Base-by-base conservation (phyloP, 768 basidiomycete genomes). In the Pisolithus orientalis region DNA sequence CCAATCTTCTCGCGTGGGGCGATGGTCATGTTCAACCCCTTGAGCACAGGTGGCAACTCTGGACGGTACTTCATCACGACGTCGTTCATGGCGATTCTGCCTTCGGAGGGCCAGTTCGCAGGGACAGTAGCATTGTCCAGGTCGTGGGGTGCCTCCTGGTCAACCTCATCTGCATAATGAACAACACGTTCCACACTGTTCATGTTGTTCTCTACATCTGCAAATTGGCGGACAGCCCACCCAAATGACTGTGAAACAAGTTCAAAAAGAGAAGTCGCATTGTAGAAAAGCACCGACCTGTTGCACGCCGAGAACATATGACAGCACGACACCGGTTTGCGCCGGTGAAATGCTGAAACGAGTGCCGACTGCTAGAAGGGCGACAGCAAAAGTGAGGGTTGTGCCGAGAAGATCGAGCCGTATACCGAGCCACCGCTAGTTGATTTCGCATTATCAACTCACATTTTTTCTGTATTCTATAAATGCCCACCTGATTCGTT, bases 171-270 rank as follows among this genome's bases (percentile, higher is more conserved):
- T 39, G 85, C 83, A 60, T 96, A 96, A 63, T 92, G 80, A 3
- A 91, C 71, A 16, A 97, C 75, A 25, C 94, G 85, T 64, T 90
- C 88, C 7, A 90, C 87, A n/a, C 83, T 82, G 64, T 92, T 92
- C 89, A 94, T 93, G 67, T 94, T 80, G 66, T 96, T 95, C 67
- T 95, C 92, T 10, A 94, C 85, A 64, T 94, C 92, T 3, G 87
- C 84, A 38, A 75, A 77, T 67, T 90, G 87, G 8, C 86, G 81
- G 39, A 87, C 80, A 66, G 89, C 77, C 83, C 82, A 90, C 21
- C 81, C 81, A 58, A 90, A 87, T 0, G 75, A 57, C 82, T 85
- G 46, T 24, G 29, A 34, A 31, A 37, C 39, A 39, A 44, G 39
- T 48, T 60, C 29, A 57, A 17, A 50, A 8, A n/a, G 47, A 52